A percentile compares a stretch with the other conserved stretches of the same genome.
phyloP scores from a whole-genome alignment of 768 basidiomycete species.

The Mycena belliarum region DNA sequence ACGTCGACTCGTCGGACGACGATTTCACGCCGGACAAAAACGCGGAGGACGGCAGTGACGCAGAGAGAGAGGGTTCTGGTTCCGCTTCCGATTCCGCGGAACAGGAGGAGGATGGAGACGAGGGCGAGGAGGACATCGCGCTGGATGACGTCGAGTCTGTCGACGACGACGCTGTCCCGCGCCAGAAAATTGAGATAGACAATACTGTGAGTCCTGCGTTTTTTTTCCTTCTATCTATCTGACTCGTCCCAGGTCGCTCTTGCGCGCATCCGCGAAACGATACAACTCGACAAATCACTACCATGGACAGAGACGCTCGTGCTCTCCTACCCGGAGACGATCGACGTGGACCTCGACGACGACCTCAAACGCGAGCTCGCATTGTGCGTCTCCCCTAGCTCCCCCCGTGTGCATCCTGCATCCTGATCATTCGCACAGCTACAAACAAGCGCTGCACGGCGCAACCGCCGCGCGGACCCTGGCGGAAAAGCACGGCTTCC shows the following conservation, averaged over 20 bases:
- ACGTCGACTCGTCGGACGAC: constrained; percentile 29
- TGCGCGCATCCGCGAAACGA: constrained; percentile 76
- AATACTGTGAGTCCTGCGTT: constrained; percentile 56
- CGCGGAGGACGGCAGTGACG: constrained; percentile 30
- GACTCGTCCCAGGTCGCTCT: constrained; percentile 61
- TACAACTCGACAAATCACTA: constrained; percentile 70
- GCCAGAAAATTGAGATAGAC: constrained; percentile 81
- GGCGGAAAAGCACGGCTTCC: constrained; percentile 73
- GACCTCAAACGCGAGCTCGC: constrained; percentile 94
- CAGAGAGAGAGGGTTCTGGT: no score
- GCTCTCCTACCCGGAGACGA: constrained; percentile 69
- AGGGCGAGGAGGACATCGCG: constrained; percentile 49
- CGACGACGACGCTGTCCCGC: constrained; percentile 81
- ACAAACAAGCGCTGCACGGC: constrained; percentile 90
- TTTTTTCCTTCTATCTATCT: background rate
- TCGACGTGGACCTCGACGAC: constrained; percentile 78
- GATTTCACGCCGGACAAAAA: constrained; percentile 34
- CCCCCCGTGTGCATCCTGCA: background rate
- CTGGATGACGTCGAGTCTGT: constrained; percentile 76
- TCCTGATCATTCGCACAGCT: constrained; percentile 51
- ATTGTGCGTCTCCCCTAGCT: constrained; percentile 61
- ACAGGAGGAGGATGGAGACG: constrained; percentile 37
- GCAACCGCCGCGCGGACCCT: constrained; percentile 75
- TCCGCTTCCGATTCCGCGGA: constrained; percentile 26
- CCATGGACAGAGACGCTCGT: constrained; percentile 86